phyloP scores from a whole-genome alignment of 208 protist genomes.

The Acanthamoeba castellanii region DNA sequence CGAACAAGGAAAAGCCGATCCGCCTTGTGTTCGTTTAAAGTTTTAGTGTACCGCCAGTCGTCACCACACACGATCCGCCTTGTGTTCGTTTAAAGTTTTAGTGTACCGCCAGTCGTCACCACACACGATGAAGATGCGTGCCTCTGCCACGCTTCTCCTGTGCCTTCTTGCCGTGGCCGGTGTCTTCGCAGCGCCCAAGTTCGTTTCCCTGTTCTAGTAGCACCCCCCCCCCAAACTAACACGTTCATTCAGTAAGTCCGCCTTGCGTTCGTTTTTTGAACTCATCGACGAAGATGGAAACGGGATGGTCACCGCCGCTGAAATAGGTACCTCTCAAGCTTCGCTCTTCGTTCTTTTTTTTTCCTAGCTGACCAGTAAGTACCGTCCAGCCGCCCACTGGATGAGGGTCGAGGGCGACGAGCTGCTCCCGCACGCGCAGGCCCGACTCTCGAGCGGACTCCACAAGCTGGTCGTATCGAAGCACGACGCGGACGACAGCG shows the following conservation, averaged over 20 bases:
- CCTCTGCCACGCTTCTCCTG: neutral
- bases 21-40: too few relatives aligned
- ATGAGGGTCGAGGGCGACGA: conserved; percentile 51
- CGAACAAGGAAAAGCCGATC: too few relatives aligned
- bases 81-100: too few relatives aligned
- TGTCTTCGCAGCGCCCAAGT: neutral
- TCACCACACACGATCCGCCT: too few relatives aligned
- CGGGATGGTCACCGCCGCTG: conserved; percentile 13
- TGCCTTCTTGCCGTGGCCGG: neutral
- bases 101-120: too few relatives aligned
- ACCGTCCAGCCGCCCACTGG: conserved; percentile 32
- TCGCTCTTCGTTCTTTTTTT: neutral
- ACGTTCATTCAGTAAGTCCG: conserved; percentile 2
- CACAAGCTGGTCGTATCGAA: conserved; percentile 57
- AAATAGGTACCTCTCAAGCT: conserved; percentile 17
- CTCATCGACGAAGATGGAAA: conserved; percentile 30
- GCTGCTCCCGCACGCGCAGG: conserved; percentile 21
- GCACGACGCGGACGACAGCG: conserved; percentile 45
- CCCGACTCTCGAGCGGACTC: conserved; percentile 1
- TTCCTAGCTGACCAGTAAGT: neutral
- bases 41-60: too few relatives aligned
- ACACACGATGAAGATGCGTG: neutral
- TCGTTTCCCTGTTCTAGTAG: neutral
- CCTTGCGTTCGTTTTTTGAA: conserved; percentile 65
- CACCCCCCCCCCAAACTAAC: neutral